phyloP scores from a whole-genome alignment of 1,284 basidiomycete genomes.

The Boletus nobilissimus region DNA sequence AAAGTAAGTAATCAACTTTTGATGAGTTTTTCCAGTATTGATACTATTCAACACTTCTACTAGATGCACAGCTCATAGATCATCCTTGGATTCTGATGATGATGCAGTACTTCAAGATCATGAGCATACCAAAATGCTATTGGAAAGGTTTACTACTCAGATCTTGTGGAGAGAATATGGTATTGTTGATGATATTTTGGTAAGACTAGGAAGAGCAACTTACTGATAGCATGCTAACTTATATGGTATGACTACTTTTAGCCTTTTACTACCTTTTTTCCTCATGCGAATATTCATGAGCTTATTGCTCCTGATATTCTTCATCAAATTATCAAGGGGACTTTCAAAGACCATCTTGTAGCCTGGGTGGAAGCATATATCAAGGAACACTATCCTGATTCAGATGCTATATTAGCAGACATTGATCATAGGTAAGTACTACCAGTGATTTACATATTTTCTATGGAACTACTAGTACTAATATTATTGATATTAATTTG shows the following conservation, averaged over 20 bases:
- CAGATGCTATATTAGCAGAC: neutral
- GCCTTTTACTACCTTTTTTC: neutral
- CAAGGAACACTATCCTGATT: neutral
- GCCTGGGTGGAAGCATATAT: neutral
- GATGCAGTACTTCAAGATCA: neutral
- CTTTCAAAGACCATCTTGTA: neutral
- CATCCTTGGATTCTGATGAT: too few relatives aligned
- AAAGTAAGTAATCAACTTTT: too few relatives aligned
- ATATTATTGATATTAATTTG: too few relatives aligned
- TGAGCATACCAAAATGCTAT: neutral
- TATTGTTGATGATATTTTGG: neutral
- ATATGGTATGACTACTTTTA: neutral
- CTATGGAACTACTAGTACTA: too few relatives aligned
- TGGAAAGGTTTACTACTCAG: neutral
- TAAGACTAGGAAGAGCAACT: neutral
- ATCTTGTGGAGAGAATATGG: neutral
- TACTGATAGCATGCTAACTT: neutral
- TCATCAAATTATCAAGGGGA: neutral
- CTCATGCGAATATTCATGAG: neutral
- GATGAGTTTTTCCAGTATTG: too few relatives aligned
- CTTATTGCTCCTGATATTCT: neutral
- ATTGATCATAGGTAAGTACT: neutral
- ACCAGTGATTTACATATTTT: too few relatives aligned
- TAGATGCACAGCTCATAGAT: too few relatives aligned
- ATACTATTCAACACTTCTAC: too few relatives aligned